Base-by-base conservation (phyloP, 2,329 filamentous ascomycete species). In the Epichloe baconii region DNA sequence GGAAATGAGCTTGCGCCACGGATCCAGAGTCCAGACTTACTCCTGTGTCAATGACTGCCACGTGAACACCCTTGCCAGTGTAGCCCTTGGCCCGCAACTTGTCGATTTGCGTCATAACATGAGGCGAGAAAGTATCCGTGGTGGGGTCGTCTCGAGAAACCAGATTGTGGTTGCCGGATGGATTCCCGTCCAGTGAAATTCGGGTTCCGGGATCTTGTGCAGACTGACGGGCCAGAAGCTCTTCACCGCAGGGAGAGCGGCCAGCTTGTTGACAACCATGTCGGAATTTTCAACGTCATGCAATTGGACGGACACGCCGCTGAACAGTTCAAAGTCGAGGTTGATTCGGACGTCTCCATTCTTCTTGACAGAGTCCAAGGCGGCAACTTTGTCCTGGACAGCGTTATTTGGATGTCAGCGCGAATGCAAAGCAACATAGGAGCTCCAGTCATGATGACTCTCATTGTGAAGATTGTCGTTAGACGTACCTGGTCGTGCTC, bases 201-300 rank as follows among this genome's bases (percentile, higher is more conserved):
- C 48, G 58, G 41, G 44, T 10, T 48, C 40, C 8, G 44, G 50
- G 8, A 47, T 34, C 5, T 36, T 21, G 35, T 44, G 40, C 37
- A 42, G 17, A 11, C 21, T 43, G 17, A 66, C 57, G 3, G 65
- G 64, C 62, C 63, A 67, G 12, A 65, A 51, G 6, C 52, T 55
- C 54, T 60, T 63, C 49, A 66, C 59, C 5, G 52, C 51, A 38
- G 57, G 46, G 44, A 60, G 49, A 35, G 51, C 55, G 40, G 57
- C 54, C 26, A 66, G 59, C 55, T 66, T 63, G 17, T 59, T 59
- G 57, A 58, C 58, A 49, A 67, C 62, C 40, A 66, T 57, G 44
- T 69, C 66, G 34, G 69, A 65, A 15, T 62, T 66, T 53, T 64
- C 49, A 55, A 57, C 53, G 55, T 64, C 51, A 7, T 63, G 50